phyloP scores from a whole-genome alignment of 495 filamentous ascomycete genomes.

The Letharia columbiana region DNA sequence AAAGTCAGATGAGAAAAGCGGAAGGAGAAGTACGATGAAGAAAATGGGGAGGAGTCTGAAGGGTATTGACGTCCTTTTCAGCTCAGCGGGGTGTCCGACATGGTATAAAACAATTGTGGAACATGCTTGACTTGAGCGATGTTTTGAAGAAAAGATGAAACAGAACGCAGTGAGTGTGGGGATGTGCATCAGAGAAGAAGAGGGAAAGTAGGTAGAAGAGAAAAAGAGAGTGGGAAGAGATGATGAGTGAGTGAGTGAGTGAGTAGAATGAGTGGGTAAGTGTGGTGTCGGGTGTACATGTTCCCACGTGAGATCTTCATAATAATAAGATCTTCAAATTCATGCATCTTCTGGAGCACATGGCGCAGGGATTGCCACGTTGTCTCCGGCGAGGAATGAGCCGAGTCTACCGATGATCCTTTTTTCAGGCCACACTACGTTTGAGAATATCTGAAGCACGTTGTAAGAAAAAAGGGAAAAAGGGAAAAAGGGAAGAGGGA shows the following conservation, averaged over 20 bases:
- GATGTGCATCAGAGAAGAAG: background rate
- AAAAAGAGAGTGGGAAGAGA: background rate
- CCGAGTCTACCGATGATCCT: background rate
- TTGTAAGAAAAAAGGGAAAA: too few species aligned
- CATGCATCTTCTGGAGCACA: constrained; percentile 15
- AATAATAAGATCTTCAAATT: constrained; percentile 12
- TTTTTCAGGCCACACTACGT: constrained; percentile 6
- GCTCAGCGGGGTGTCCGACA: background rate
- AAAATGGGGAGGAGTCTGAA: background rate
- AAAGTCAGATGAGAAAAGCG: background rate
- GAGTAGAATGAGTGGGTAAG: background rate
- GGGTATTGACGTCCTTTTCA: background rate
- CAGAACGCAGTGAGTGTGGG: background rate
- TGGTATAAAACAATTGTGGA: constrained; percentile 5
- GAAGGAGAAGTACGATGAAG: background rate
- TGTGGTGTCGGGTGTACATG: constrained; percentile 5
- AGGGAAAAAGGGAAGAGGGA: too few species aligned
- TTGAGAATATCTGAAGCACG: constrained; percentile 1
- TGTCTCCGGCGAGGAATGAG: constrained; percentile 9
- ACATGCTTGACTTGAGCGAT: background rate
- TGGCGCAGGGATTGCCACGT: constrained; percentile 21
- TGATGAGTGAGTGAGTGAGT: background rate
- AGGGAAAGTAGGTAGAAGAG: background rate
- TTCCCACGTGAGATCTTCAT: constrained; percentile 6
- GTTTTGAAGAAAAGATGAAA: background rate